Evolutionary conservation across 805 yeast genomes (phyloP), one percentile per base, ranked within the genome.

Genomic region (Huiozyma sinensis): DNA sequence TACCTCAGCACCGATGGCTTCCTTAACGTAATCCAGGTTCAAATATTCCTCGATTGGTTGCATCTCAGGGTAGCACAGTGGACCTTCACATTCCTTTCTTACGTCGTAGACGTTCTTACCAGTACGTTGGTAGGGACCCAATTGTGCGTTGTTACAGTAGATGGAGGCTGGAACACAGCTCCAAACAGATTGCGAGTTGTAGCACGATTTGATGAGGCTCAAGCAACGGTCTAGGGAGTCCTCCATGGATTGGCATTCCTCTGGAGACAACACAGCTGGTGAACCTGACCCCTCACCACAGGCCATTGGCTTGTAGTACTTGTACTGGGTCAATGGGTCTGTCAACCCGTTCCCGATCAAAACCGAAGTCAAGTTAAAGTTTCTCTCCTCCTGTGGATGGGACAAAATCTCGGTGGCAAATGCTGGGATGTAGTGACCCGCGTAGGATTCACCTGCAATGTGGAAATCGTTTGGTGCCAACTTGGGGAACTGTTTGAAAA

Each of bases 341-440:
- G 95, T 84, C 54, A 87, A 75, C 44, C 96, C 96, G 61, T 88
- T 88, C 57, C 96, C 96, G 58, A 88, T 86, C 66, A 88, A 62
- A 9, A 87, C 81, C 3, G 95, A 84, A 6, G 81, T 70, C 55
- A 86, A 72, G 55, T 83, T 73, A 65, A 81, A 81, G 55, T 65
- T 59, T 51, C 78, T 67, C 57, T 79, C 81, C 36, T 65, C 65
- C 24, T 17, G 24, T 17, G 24, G 24, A 56, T 83, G 86, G 35
- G 75, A 68, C 54, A 85, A 67, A 54, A 88, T 86, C 63, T 86
- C 95, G 46, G 76, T 62, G 6, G 95, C 95, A 65, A 88, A 84
- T 7, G 75, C 84, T 17, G 98, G 98, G 51, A 89, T 83, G 66
- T 90, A 89, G 60, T 92, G 97, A 24, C 98, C 98, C 1, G 98